These are phyloP conservation scores for Pseudogymnoascus sp. DNA, from an alignment of 2,329 filamentous ascomycete species.

Conservation along the genomic window DNA sequence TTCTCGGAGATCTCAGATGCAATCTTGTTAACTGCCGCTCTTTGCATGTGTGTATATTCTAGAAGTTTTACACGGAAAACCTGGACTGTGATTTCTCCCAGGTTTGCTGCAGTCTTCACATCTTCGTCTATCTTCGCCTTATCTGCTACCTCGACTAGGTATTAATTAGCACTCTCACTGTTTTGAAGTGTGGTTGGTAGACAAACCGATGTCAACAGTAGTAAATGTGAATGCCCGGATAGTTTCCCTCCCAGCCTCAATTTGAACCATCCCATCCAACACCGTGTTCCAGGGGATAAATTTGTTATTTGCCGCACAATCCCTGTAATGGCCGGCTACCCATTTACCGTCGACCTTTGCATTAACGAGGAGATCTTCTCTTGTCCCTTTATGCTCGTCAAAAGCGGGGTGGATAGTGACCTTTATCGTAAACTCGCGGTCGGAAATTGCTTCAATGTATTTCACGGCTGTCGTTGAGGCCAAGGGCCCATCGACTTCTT, in stretches of 20 bases:
- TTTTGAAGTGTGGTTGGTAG: too few species aligned
- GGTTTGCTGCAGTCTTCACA: background rate
- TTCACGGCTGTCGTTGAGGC: background rate
- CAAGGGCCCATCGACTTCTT: background rate
- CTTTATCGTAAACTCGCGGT: background rate
- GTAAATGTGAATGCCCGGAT: background rate
- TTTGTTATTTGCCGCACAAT: background rate
- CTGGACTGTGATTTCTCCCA: slow-evolving; percentile 10
- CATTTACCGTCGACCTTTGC: background rate
- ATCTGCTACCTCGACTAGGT: background rate
- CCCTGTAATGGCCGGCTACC: background rate
- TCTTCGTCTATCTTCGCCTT: background rate
- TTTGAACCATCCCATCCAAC: too few species aligned
- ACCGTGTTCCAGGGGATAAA: too few species aligned
- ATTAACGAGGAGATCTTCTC: background rate
- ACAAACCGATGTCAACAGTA: background rate
- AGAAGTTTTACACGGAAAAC: background rate
- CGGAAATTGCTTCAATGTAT: background rate
- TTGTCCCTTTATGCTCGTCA: background rate
- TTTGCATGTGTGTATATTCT: too few species aligned
- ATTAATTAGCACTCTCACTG: background rate
- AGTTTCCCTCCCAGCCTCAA: background rate
- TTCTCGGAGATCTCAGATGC: background rate
- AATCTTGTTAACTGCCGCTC: too few species aligned
- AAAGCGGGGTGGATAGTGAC: background rate